Evolutionary conservation across 2,329 filamentous ascomycete genomes (phyloP), one percentile per base, ranked within the genome.

Genomic region (Raffaelea ambrosiae): DNA sequence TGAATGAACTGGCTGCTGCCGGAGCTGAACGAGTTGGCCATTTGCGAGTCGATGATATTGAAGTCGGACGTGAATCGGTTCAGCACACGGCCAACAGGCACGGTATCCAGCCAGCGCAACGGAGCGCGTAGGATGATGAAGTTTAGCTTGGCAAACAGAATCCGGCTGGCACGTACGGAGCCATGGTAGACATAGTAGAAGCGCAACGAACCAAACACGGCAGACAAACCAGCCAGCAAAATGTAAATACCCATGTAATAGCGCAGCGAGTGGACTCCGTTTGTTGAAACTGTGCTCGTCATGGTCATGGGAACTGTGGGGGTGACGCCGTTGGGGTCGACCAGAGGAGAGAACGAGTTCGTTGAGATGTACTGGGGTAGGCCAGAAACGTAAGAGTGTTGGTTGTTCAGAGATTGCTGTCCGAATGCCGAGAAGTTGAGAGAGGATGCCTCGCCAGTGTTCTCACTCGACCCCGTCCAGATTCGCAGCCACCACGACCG

Each of bases 41-140:
- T 67, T 33, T 77, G 72, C 7, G 76, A 81, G 63, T 91, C 86
- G 43, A 90, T 76, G 38, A 81, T 74, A 55, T 83, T 79, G 62
- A 91, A 89, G 63, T 91, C 86, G 3, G 83, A 72, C 0, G 85
- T 88, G 61, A 90, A 88, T 2, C 86, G 76, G 64, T 91, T 91
- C 19, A 90, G 69, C 35, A 90, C 78, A 41, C 86, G 77, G 2
- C 86, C 86, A 1, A 88, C 70, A 0, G 87, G 87, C 0, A 88
- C 82, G 0, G 86, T 90, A 59, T 91, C 86, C 35, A 91, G 72
- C 84, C 85, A 89, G 51, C 85, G 72, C n/a, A 90, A 69, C 1
- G 84, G 86, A 5, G 86, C 81, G 18, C 83, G 77, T 3, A 91
- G 70, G 11, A 91, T 73, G 1, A 78, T 72, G 54, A 77, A 80